phyloP scores from a whole-genome alignment of 768 basidiomycete genomes.

The Astraeus odoratus region DNA sequence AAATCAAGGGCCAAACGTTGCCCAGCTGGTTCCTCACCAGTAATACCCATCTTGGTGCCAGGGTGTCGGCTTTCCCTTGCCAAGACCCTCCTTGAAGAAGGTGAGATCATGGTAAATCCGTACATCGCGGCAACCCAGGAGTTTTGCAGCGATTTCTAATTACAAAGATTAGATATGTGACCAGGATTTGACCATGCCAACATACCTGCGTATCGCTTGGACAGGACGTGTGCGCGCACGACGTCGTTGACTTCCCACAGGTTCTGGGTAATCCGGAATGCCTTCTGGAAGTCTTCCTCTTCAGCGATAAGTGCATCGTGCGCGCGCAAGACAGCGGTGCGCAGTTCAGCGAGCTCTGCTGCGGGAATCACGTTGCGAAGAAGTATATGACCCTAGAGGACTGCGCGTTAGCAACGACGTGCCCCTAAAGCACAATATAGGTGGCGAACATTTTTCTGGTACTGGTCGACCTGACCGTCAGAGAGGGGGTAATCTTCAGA shows the following conservation, averaged over 20 bases:
- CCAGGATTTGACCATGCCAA: not conserved
- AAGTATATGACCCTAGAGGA: not conserved
- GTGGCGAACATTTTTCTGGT: not conserved
- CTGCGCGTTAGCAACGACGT: not conserved
- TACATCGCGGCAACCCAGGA: slow-evolving; percentile 6
- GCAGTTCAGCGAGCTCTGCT: slow-evolving; percentile 1
- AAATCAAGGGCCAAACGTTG: no score
- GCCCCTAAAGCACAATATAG: not conserved
- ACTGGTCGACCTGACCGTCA: not conserved
- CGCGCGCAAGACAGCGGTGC: slow-evolving; percentile 1
- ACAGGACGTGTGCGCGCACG: slow-evolving; percentile 5
- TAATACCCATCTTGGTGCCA: slow-evolving; percentile 3
- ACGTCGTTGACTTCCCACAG: slow-evolving; percentile 5
- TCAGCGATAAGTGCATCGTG: slow-evolving; percentile 1
- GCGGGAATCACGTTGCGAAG: not conserved
- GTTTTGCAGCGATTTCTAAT: slow-evolving; percentile 5
- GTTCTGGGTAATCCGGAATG: slow-evolving; percentile 5
- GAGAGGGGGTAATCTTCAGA: not conserved
- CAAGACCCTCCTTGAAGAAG: slow-evolving; percentile 6
- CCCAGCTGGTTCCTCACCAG: not conserved
- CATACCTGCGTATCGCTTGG: slow-evolving; percentile 2
- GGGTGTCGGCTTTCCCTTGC: slow-evolving; percentile 1
- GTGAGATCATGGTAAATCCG: slow-evolving; percentile 6
- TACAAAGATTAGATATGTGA: not conserved
- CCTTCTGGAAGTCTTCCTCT: slow-evolving; percentile 5